These are phyloP conservation scores for Dryas integrifolia DNA, from an alignment of 331 rosid species.

Conservation along the genomic window DNA sequence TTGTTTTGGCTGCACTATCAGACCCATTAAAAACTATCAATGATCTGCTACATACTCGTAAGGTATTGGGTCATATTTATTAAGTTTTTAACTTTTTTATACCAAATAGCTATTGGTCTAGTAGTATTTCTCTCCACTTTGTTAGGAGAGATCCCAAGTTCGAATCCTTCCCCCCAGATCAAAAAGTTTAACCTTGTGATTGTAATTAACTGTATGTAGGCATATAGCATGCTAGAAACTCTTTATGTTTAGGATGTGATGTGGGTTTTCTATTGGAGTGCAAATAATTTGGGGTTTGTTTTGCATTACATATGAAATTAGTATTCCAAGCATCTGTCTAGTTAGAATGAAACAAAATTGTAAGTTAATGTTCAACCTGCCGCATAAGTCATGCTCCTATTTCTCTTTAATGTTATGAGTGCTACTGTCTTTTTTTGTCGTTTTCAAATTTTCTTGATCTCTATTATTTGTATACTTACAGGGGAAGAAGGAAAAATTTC, in stretches of 20 bases:
- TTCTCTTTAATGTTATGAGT: slow-evolving; percentile 1
- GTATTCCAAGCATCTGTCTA: neutral
- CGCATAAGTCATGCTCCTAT: neutral
- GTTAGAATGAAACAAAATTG: neutral
- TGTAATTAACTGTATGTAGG: neutral
- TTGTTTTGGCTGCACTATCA: slow-evolving; percentile 73
- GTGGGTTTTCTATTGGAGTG: neutral
- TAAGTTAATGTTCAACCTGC: slow-evolving; percentile 1
- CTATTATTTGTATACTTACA: slow-evolving; percentile 32
- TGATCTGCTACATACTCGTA: slow-evolving; percentile 81
- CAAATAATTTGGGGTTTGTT: neutral
- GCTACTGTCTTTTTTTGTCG: neutral
- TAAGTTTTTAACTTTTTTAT: neutral
- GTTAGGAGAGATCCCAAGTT: too few species aligned
- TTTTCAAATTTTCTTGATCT: neutral
- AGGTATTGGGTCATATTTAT: slow-evolving; percentile 41
- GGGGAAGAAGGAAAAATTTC: slow-evolving; percentile 75
- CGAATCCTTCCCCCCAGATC: too few species aligned
- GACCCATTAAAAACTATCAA: slow-evolving; percentile 83
- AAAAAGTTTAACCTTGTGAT: neutral
- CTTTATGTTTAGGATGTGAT: neutral
- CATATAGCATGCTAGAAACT: neutral
- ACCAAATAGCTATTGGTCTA: too few species aligned
- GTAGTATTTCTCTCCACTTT: too few species aligned
- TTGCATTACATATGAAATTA: neutral